A percentile compares a stretch with the other conserved stretches of the same genome.
Conservation (phyloP, 257 asterid genomes). For the Scutellaria galericulata region DNA sequence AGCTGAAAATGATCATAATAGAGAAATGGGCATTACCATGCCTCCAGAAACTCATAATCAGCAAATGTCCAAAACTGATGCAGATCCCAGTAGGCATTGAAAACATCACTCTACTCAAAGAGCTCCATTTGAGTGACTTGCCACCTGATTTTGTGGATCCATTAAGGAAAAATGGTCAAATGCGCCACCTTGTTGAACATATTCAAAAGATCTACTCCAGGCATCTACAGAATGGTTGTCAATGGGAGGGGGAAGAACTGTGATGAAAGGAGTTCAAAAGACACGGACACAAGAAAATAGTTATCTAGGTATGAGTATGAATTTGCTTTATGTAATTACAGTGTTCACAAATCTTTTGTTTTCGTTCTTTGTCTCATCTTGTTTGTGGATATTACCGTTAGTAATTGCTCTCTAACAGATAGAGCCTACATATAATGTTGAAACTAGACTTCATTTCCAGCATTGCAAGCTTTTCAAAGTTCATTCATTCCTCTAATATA, state of each 20-base stretch:
- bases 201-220: neutral
- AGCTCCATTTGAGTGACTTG: constrained; percentile 32
- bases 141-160: constrained; percentile 8
- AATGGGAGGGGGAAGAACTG: neutral
- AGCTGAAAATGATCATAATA: neutral
- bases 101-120: constrained; percentile 18
- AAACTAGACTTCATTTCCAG: too few species aligned
- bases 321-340: neutral
- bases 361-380: neutral
- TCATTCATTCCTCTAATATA: too few species aligned
- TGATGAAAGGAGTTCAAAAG: neutral
- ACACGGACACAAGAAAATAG: neutral
- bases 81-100: constrained; percentile 31
- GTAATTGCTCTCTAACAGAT: too few species aligned
- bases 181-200: constrained; percentile 24
- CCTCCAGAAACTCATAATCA: constrained; percentile 27
- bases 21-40: constrained; percentile 25
- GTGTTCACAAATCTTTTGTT: neutral
- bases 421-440: too few species aligned
- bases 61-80: constrained; percentile 8
- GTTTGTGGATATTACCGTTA: neutral
- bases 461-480: too few species aligned
- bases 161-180: constrained; percentile 5
- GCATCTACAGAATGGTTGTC: neutral
- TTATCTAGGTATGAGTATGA: neutral